These are phyloP conservation scores for Yamadazyma taylorii DNA, from an alignment of 1,139 yeast genomes.

Conservation along the genomic window DNA sequence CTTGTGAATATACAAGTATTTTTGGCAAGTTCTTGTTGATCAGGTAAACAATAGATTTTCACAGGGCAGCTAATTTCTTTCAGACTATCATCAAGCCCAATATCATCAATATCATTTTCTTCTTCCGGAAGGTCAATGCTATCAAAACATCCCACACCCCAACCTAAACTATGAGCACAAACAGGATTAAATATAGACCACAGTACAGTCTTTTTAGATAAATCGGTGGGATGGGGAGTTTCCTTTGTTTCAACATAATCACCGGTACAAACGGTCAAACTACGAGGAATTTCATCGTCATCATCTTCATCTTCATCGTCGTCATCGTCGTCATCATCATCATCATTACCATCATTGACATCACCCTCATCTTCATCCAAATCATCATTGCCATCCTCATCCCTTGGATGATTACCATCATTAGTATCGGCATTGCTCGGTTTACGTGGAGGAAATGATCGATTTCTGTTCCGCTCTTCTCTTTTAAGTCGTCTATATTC, in stretches of 20 bases:
- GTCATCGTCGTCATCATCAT: slow-evolving; percentile 20
- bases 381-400: slow-evolving; percentile 1
- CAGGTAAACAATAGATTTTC: slow-evolving; percentile 57
- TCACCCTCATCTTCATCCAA: too few species aligned
- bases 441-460: not conserved
- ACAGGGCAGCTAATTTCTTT: slow-evolving; percentile 48
- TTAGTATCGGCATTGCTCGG: not conserved
- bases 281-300: slow-evolving; percentile 51
- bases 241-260: slow-evolving; percentile 57
- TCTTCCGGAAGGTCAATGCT: slow-evolving; percentile 50
- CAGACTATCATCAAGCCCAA: slow-evolving; percentile 18
- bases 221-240: slow-evolving; percentile 54
- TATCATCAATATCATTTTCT: slow-evolving; percentile 43
- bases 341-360: slow-evolving; percentile 8
- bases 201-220: slow-evolving; percentile 70
- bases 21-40: slow-evolving; percentile 55
- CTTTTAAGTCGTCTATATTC: slow-evolving; percentile 18
- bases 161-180: slow-evolving; percentile 94
- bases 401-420: slow-evolving; percentile 2
- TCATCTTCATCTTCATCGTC: slow-evolving; percentile 41
- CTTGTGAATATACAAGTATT: slow-evolving; percentile 77
- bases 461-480: slow-evolving; percentile 11
- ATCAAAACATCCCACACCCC: slow-evolving; percentile 90
- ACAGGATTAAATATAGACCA: slow-evolving; percentile 86
- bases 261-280: slow-evolving; percentile 74